Base-by-base conservation (phyloP, 495 filamentous ascomycete species). In the Penicillium subrubescens region DNA sequence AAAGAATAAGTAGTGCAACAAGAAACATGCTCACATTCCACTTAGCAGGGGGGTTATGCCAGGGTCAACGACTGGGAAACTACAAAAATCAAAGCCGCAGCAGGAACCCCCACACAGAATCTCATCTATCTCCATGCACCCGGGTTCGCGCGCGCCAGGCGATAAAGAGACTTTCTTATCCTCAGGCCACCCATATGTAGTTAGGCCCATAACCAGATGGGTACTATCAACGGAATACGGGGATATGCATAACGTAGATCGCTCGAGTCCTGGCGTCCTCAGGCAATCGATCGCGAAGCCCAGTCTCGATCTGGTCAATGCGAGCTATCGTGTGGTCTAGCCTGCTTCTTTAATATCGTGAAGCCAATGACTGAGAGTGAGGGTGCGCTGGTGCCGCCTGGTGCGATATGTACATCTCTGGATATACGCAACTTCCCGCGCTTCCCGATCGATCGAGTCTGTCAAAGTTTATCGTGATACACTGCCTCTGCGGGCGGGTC, bases 371-470 rank as follows among this genome's bases (percentile, higher is more conserved):
- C 29, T 41, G 17, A 34, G 33, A 43, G 39, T 27, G 25, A 27
- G 25, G 25, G 25, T 27, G 25, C 59, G 25, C 48, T 41, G 25
- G 57, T 57, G 46, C 62, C 66, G 52, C 57, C 10, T 25, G 66
- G 65, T 70, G 50, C 53, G 62, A 67, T 64, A 44, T 68, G 46
- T 66, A 27, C 25, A 19, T 61, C 46, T 55, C 55, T 60, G 33
- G 41, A 35, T 43, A 50, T 23, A 50, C 53, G 64, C 71, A 73
- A 67, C 60, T 71, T 71, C 66, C 58, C 64, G 64, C 31, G 37
- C 43, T 21, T 60, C 59, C 68, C 66, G 68, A 71, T 73, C 71
- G 71, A 71, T 67, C 62, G 65, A 63, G 62, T 43, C 43, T 33
- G 54, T 48, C 44, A 48, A 71, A 69, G 57, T 68, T 58, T 58